Percentiles rank a stretch among this genome's conserved stretches.
These are phyloP conservation scores for Aspergillus transmontanensis DNA, from an alignment of 2,329 filamentous ascomycete genomes.

Conservation along the genomic window DNA sequence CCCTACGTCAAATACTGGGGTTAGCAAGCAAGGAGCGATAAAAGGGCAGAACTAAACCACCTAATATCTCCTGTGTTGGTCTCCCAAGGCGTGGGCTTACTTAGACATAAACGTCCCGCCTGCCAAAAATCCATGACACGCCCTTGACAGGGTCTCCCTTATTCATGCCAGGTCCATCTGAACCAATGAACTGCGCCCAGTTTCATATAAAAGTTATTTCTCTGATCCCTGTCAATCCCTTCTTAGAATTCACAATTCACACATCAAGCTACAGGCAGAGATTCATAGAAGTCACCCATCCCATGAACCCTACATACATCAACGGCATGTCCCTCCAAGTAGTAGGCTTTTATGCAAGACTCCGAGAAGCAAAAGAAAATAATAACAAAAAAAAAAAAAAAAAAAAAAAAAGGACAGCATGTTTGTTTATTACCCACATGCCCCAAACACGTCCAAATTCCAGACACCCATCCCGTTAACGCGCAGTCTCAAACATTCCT, in stretches of 20 bases:
- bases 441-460: not conserved
- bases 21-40: not conserved
- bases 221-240: not conserved
- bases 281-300: no score
- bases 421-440: not conserved
- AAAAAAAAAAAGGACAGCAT: not conserved
- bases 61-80: not conserved
- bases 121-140: not conserved
- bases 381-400: not conserved
- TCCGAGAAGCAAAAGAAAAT: not conserved
- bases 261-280: no score
- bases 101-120: not conserved
- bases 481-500: not conserved
- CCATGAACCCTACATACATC: not conserved
- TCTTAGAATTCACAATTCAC: not conserved
- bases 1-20: not conserved
- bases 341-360: not conserved
- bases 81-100: not conserved
- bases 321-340: not conserved
- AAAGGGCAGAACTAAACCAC: not conserved
- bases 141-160: not conserved
- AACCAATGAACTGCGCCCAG: no score
- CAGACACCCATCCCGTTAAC: not conserved
- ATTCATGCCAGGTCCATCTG: no score
- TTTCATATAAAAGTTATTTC: not conserved